Conservation (phyloP, 2,329 filamentous ascomycete species). For the Magnaporthiopsis rhizophila region DNA sequence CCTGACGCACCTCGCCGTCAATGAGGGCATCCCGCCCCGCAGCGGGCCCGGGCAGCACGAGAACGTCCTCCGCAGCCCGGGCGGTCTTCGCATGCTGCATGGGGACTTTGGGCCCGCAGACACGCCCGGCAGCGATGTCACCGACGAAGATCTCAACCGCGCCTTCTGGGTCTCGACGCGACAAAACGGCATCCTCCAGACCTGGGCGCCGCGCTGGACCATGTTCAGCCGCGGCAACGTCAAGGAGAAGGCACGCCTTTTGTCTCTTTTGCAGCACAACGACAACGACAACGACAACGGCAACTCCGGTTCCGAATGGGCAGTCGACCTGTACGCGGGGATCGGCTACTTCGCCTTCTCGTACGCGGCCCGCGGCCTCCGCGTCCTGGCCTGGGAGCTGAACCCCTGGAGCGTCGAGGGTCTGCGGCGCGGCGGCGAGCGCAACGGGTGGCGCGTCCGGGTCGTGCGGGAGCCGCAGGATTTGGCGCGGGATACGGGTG, state of each 20-base stretch:
- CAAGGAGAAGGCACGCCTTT: constrained; percentile 73
- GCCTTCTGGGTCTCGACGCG: constrained; percentile 74
- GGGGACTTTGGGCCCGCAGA: constrained; percentile 63
- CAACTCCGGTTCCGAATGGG: constrained; percentile 29
- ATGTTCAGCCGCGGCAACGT: constrained; percentile 94
- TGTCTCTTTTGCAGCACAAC: constrained; percentile 28
- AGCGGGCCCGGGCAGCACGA: constrained; percentile 18
- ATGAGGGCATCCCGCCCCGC: constrained; percentile 51
- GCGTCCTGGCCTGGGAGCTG: constrained; percentile 81
- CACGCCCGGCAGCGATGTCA: constrained; percentile 13
- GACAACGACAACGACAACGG: background rate
- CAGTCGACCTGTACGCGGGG: constrained; percentile 81
- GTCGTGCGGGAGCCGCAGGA: constrained; percentile 38
- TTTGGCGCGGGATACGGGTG: constrained; percentile 27
- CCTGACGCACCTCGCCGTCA: constrained; percentile 51
- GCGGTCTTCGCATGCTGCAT: constrained; percentile 58
- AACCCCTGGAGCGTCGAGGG: constrained; percentile 86
- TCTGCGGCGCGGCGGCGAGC: constrained; percentile 63
- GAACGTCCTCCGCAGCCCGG: constrained; percentile 69
- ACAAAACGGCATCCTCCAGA: constrained; percentile 75
- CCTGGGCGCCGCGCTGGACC: constrained; percentile 81
- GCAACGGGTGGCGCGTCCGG: constrained; percentile 57
- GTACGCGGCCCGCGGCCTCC: constrained; percentile 64
- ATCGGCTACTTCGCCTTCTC: constrained; percentile 92
- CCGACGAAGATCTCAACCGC: constrained; percentile 45